These are phyloP conservation scores for Plasmodium cynomolgi DNA, from an alignment of 169 alveolate genomes.

Conservation along the genomic window DNA sequence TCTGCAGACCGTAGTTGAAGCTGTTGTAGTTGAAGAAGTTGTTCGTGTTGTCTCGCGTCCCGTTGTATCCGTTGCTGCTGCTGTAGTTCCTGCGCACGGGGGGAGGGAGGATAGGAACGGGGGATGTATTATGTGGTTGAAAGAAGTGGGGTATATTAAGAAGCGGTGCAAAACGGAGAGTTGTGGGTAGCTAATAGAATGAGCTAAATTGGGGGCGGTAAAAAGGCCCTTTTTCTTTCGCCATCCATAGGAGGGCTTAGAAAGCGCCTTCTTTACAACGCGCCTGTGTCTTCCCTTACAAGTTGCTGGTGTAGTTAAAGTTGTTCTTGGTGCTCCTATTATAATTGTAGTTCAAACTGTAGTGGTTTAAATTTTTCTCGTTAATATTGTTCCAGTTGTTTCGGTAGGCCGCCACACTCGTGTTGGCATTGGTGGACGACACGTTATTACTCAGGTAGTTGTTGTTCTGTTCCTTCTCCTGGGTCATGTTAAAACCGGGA, in stretches of 20 bases:
- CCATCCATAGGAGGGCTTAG: background rate
- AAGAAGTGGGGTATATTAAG: background rate
- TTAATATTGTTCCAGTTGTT: conserved; percentile 60
- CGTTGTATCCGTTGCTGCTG: conserved; percentile 64
- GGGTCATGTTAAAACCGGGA: conserved; percentile 64
- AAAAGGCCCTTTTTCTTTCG: background rate
- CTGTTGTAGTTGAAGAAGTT: conserved; percentile 59
- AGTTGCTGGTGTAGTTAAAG: conserved; percentile 41
- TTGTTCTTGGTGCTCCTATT: conserved; percentile 48
- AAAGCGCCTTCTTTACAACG: background rate
- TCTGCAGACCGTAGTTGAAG: conserved; percentile 32
- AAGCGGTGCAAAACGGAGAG: background rate
- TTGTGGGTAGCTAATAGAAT: background rate
- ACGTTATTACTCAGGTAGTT: conserved; percentile 34
- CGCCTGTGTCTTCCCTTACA: conserved; percentile 24
- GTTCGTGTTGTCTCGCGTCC: conserved; percentile 47
- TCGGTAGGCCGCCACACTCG: conserved; percentile 29
- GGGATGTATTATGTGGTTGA: background rate
- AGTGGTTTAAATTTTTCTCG: conserved; percentile 62
- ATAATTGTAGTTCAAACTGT: conserved; percentile 41
- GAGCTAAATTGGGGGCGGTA: background rate
- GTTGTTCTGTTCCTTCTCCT: conserved; percentile 59
- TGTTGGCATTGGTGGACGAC: conserved; percentile 35
- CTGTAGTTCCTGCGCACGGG: conserved; percentile 42
- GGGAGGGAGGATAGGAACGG: background rate